phyloP scores from a whole-genome alignment of 768 basidiomycete species.

The Lentinus brumalis region DNA sequence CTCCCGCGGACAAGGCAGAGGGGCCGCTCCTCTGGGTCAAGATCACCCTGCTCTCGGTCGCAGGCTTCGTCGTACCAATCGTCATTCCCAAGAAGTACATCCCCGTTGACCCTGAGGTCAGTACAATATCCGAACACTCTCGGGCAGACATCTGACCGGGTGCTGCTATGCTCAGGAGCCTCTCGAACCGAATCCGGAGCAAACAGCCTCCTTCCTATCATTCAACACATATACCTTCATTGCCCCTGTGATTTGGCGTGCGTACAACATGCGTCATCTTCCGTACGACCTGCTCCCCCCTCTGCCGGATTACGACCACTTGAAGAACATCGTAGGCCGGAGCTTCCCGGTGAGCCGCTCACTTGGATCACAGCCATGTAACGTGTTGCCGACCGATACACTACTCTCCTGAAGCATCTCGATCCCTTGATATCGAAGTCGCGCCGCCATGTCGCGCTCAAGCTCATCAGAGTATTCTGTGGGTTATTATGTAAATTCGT shows the following conservation, averaged over 20 bases:
- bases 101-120: slow-evolving; percentile 42
- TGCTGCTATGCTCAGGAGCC: not conserved
- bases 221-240: slow-evolving; percentile 43
- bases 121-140: not conserved
- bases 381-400: not conserved
- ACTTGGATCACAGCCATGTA: slow-evolving; percentile 2
- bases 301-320: slow-evolving; percentile 33
- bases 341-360: slow-evolving; percentile 27
- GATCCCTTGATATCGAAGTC: slow-evolving; percentile 39
- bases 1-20: slow-evolving; percentile 36
- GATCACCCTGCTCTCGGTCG: slow-evolving; percentile 35
- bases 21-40: slow-evolving; percentile 40
- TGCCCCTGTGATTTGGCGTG: slow-evolving; percentile 35
- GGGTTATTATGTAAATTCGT: not conserved
- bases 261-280: slow-evolving; percentile 34
- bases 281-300: slow-evolving; percentile 38
- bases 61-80: slow-evolving; percentile 40
- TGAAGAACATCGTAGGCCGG: slow-evolving; percentile 26
- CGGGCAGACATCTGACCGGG: not conserved
- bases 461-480: slow-evolving; percentile 34
- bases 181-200: slow-evolving; percentile 41
- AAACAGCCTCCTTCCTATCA: slow-evolving; percentile 45
- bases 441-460: slow-evolving; percentile 36
- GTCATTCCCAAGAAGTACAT: slow-evolving; percentile 40
- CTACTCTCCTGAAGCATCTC: slow-evolving; percentile 25